Evolutionary conservation across 208 protist genomes (phyloP), one percentile per base, ranked within the genome.

Genomic region (Leishmania lainsoni): DNA sequence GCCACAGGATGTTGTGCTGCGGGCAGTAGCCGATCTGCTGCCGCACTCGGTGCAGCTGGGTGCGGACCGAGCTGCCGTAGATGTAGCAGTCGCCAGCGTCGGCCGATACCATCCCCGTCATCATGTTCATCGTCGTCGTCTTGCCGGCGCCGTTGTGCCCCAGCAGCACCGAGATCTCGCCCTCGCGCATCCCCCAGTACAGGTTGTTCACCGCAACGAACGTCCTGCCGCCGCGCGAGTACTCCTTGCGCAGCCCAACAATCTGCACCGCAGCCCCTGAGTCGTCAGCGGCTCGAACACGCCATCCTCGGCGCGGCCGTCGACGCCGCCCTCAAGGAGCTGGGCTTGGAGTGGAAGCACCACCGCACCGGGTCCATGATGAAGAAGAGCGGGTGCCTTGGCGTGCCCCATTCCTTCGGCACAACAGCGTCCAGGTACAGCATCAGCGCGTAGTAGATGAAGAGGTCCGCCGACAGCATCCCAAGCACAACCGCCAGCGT

Each of bases 61-160:
- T n/a, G n/a, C n/a, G n/a, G n/a, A n/a, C n/a, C 10, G 89, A 93
- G 76, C 86, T 74, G 56, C 92, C 92, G 81, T 94, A 88, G 69
- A 95, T 84, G 77, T 87, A 85, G 76, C 90, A 93, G 83, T 96
- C 91, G 35, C 93, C 93, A 65, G 79, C 87, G 84, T 89, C 81
- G 5, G 93, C 75, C 58, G 79, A 75, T 16, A 92, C 59, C 91
- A 97, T 94, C 20, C 94, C 94, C n/a, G 94, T 96, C 82, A 97
- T 91, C 78, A 97, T 90, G 84, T 94, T 94, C 74, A 95, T 94
- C 39, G 86, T 83, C 4, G 94, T 97, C 35, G 94, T 91, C 84
- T 97, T 97, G 73, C 92, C 94, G 10, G 92, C 91, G 61, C 92
- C 92, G 84, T 95, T 95, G 85, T 92, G 87, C 48, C 92, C 92